phyloP scores from a whole-genome alignment of 441 rosid genomes.

The Sinapis alba region DNA sequence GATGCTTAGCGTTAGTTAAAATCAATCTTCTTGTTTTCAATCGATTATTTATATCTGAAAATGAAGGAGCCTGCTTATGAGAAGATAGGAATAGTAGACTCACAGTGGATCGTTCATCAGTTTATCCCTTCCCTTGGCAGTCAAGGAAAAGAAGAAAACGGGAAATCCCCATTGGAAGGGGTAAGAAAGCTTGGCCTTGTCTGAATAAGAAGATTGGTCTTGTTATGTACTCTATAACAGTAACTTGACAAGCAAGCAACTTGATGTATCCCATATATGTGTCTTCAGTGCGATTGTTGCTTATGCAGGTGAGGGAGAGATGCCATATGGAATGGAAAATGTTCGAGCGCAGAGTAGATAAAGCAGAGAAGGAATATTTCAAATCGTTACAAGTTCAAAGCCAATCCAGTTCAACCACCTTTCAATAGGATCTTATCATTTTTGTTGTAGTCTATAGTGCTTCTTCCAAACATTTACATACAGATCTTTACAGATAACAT shows the following conservation, averaged over 20 bases:
- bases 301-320: slow-evolving; percentile 83
- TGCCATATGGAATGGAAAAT: slow-evolving; percentile 88
- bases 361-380: slow-evolving; percentile 68
- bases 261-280: neutral
- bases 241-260: slow-evolving; percentile 23
- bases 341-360: slow-evolving; percentile 65
- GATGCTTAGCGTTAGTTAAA: neutral
- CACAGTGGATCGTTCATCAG: slow-evolving; percentile 98
- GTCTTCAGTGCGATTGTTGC: neutral
- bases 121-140: slow-evolving; percentile 89
- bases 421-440: slow-evolving; percentile 32
- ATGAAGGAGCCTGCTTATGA: slow-evolving; percentile 87
- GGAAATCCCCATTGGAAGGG: slow-evolving; percentile 89
- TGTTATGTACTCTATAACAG: slow-evolving; percentile 1
- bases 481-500: neutral
- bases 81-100: slow-evolving; percentile 96
- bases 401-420: slow-evolving; percentile 47
- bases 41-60: slow-evolving; percentile 12
- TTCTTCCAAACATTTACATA: slow-evolving; percentile 1
- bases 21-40: neutral
- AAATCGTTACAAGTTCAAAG: slow-evolving; percentile 41
- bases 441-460: slow-evolving; percentile 16
- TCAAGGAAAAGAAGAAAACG: slow-evolving; percentile 71
- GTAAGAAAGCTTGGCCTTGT: slow-evolving; percentile 43
- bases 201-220: neutral